Conservation (phyloP, 306 rosid species). For the Mucuna pruriens region DNA sequence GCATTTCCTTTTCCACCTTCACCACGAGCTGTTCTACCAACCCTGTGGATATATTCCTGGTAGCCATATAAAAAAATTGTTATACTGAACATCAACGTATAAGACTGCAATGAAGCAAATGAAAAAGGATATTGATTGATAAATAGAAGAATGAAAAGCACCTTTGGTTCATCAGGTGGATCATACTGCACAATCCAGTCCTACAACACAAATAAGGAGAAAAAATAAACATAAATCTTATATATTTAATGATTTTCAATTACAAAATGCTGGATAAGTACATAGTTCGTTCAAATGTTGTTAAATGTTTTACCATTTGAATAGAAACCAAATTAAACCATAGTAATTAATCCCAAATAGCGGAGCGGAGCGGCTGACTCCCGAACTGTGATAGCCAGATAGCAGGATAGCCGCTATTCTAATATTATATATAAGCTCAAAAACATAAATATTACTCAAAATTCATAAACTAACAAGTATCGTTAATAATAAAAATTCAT, state of each 20-base stretch:
- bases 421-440: too few species aligned
- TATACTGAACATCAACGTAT: slow-evolving; percentile 5
- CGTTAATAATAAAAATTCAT: too few species aligned
- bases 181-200: slow-evolving; percentile 99
- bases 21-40: slow-evolving; percentile 99
- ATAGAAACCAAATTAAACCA: not conserved
- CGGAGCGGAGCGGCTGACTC: too few species aligned
- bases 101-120: slow-evolving; percentile 17
- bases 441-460: too few species aligned
- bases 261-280: not conserved
- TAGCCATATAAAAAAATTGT: slow-evolving; percentile 23
- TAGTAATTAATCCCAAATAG: too few species aligned
- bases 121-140: not conserved
- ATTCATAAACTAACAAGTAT: too few species aligned
- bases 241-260: slow-evolving; percentile 4
- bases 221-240: not conserved
- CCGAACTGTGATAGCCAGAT: too few species aligned
- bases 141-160: slow-evolving; percentile 35
- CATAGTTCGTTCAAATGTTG: not conserved
- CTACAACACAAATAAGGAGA: slow-evolving; percentile 50
- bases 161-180: slow-evolving; percentile 99
- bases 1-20: slow-evolving; percentile 90
- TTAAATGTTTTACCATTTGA: not conserved
- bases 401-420: too few species aligned
- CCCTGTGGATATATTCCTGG: slow-evolving; percentile 96